Conservation (phyloP, 1,284 basidiomycete species). For the Neolentinus lepideus region DNA sequence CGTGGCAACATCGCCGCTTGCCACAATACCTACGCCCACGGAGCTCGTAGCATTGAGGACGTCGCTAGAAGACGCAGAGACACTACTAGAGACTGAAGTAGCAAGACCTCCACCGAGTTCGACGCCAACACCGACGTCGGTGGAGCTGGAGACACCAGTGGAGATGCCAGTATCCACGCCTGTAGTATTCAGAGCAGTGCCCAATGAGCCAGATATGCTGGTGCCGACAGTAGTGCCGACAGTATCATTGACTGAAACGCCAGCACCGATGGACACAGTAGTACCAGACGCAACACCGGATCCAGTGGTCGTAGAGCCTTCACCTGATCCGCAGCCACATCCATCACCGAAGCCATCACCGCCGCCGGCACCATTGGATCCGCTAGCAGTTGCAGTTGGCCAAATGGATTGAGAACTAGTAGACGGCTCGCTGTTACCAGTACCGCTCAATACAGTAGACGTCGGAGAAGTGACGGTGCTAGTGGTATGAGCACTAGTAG, state of each 20-base stretch:
- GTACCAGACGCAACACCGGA: background rate
- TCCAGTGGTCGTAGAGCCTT: background rate
- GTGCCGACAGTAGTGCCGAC: background rate
- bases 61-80: too few relatives aligned
- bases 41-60: background rate
- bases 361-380: background rate
- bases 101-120: background rate
- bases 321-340: background rate
- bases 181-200: background rate
- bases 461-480: too few relatives aligned
- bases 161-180: background rate
- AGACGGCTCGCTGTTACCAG: background rate
- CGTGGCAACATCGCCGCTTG: background rate
- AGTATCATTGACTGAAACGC: background rate
- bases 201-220: background rate
- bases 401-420: background rate
- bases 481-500: too few relatives aligned
- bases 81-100: background rate
- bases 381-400: background rate
- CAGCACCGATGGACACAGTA: background rate
- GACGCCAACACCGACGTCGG: background rate
- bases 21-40: background rate
- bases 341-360: background rate
- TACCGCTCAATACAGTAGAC: background rate
- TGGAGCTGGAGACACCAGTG: background rate